These are phyloP conservation scores for Globisporangium paddicum DNA, from an alignment of 352 stramenopile species.

Conservation along the genomic window DNA sequence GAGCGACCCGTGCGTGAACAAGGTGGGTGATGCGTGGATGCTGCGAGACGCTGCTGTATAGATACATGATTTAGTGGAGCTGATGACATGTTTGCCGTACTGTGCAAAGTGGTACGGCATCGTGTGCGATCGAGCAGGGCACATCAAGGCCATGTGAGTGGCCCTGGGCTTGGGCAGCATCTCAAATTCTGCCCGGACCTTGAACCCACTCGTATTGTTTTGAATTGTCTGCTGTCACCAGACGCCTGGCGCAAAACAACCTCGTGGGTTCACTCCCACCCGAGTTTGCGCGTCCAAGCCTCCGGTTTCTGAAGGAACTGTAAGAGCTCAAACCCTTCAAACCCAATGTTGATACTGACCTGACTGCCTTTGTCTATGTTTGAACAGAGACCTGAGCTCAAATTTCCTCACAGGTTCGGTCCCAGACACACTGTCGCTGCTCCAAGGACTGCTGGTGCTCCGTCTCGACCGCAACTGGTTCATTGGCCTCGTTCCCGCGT, in stretches of 20 bases:
- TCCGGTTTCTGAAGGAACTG: constrained; percentile 56
- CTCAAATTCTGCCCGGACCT: not conserved
- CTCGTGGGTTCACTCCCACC: constrained; percentile 47
- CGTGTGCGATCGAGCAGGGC: constrained; percentile 40
- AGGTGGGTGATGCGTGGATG: constrained; percentile 11
- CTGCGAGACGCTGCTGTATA: not conserved
- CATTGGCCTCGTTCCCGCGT: constrained; percentile 31
- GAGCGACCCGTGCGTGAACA: constrained; percentile 57
- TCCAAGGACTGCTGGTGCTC: constrained; percentile 36
- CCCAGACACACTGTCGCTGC: constrained; percentile 34
- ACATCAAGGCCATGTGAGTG: constrained; percentile 50
- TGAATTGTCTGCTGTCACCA: constrained; percentile 9
- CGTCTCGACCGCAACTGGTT: constrained; percentile 58
- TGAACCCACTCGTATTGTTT: not conserved
- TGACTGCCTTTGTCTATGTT: not conserved
- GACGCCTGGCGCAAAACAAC: constrained; percentile 55
- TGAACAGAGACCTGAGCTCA: constrained; percentile 52
- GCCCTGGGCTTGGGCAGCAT: not conserved
- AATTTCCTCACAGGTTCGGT: constrained; percentile 59
- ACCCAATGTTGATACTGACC: not conserved
- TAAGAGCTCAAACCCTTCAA: constrained; percentile 15
- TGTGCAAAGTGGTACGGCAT: constrained; percentile 56
- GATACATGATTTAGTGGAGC: not conserved
- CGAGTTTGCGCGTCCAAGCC: constrained; percentile 41
- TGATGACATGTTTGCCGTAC: not conserved